phyloP scores from a whole-genome alignment of 2,329 filamentous ascomycete species.

The Colletotrichum neosansevieriae region DNA sequence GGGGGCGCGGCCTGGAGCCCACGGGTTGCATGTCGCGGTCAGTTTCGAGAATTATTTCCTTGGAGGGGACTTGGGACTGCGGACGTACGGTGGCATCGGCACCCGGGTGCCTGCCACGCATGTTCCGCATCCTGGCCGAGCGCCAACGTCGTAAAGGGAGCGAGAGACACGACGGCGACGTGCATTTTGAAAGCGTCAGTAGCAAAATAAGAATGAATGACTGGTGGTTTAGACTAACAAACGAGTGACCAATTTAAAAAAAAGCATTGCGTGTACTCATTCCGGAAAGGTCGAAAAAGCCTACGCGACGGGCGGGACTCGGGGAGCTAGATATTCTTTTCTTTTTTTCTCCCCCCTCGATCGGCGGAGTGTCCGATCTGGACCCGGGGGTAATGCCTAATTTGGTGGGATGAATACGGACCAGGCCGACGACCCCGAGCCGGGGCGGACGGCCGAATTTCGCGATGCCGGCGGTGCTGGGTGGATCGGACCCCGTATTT shows the following conservation, averaged over 20 bases:
- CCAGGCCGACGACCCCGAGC: conserved; percentile 17
- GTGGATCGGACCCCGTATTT: conserved; percentile 29
- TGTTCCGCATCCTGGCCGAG: conserved; percentile 19
- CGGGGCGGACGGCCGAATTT: conserved; percentile 1
- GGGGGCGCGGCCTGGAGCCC: conserved; percentile 26
- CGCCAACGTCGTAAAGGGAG: conserved; percentile 9
- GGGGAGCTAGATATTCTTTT: conserved; percentile 29
- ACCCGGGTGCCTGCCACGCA: conserved; percentile 17
- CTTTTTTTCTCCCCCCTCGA: background rate
- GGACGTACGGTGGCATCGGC: conserved; percentile 1
- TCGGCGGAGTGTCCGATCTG: conserved; percentile 10
- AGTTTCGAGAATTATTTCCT: background rate
- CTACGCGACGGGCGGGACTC: background rate
- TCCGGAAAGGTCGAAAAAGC: background rate
- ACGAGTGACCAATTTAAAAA: background rate
- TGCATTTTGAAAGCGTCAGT: background rate
- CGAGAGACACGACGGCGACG: background rate
- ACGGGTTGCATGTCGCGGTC: background rate
- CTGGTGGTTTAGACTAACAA: conserved; percentile 3
- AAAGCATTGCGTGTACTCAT: background rate
- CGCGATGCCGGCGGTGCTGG: background rate
- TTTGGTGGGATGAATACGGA: background rate
- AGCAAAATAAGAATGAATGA: conserved; percentile 8
- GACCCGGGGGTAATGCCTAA: background rate
- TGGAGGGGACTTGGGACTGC: rapidly evolving